These are phyloP conservation scores for Neonectria magnoliae DNA, from an alignment of 2,329 filamentous ascomycete species.

Conservation along the genomic window DNA sequence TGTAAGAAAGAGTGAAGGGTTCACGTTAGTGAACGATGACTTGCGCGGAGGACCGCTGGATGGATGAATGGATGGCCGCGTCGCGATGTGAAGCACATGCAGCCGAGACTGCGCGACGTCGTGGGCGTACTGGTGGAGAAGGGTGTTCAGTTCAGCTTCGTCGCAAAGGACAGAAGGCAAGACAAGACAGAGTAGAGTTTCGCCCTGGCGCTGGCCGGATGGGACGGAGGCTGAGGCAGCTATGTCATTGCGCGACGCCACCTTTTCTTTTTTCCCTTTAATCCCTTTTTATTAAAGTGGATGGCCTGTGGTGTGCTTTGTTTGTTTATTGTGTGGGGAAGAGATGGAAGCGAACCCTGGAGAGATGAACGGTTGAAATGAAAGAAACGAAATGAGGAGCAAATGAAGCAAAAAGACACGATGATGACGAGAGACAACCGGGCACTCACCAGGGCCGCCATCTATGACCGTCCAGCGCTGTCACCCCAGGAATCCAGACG, in stretches of 20 bases:
- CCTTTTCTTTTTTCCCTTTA: constrained; percentile 13
- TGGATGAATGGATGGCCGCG: neutral
- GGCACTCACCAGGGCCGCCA: constrained; percentile 50
- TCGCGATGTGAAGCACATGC: constrained; percentile 8
- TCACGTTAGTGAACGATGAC: constrained; percentile 32
- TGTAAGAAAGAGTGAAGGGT: constrained; percentile 29
- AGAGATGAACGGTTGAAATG: neutral
- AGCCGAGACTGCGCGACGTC: neutral
- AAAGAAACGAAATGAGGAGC: neutral
- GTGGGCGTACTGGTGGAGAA: neutral
- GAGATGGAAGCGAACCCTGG: neutral
- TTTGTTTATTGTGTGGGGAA: constrained; percentile 3
- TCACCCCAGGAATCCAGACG: constrained; percentile 41
- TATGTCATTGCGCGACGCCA: constrained; percentile 40
- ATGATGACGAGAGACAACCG: neutral
- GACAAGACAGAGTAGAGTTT: constrained; percentile 13
- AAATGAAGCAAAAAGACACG: constrained; percentile 1
- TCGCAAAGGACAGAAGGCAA: constrained; percentile 24
- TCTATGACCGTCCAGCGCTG: constrained; percentile 41
- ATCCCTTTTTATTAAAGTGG: neutral
- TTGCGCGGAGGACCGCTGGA: neutral
- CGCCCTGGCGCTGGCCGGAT: constrained; percentile 20
- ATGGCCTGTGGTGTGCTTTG: neutral
- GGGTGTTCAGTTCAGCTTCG: constrained; percentile 27
- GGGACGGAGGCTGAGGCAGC: constrained; percentile 20